Conservation (phyloP, 257 asterid genomes). For the Oldenlandia corymbosa region DNA sequence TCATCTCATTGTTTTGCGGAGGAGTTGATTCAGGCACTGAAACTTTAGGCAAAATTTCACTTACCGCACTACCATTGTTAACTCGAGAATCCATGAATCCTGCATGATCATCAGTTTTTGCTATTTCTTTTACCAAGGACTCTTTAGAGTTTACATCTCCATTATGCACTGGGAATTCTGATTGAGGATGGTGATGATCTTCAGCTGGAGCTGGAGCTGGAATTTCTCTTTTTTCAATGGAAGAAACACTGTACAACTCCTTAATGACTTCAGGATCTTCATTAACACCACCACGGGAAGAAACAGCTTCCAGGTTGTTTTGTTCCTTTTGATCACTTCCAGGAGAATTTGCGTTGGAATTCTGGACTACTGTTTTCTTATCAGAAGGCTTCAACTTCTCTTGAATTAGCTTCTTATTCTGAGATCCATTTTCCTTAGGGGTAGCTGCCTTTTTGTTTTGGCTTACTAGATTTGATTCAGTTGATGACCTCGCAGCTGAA, state of each 20-base stretch:
- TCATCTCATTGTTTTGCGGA: constrained; percentile 35
- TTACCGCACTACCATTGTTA: constrained; percentile 20
- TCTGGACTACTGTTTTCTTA: constrained; percentile 21
- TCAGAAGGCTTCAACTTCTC: constrained; percentile 28
- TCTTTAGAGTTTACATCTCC: constrained; percentile 8
- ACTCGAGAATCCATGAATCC: constrained; percentile 9
- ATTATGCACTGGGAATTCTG: constrained; percentile 6
- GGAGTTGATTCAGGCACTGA: constrained; percentile 40
- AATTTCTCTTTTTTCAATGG: constrained; percentile 29
- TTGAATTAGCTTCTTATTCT: constrained; percentile 21
- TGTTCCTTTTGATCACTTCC: constrained; percentile 16
- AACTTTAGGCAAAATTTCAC: constrained; percentile 33
- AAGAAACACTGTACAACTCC: constrained; percentile 34
- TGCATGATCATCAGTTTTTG: constrained; percentile 15
- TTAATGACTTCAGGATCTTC: constrained; percentile 33
- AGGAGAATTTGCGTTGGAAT: constrained; percentile 20
- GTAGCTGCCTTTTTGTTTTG: constrained; percentile 35
- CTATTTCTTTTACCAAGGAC: constrained; percentile 8
- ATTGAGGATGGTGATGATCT: constrained; percentile 18
- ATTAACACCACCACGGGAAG: background rate
- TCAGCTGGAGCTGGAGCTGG: constrained; percentile 10
- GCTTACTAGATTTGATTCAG: constrained; percentile 27
- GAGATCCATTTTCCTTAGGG: constrained; percentile 30
- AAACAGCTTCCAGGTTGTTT: constrained; percentile 17
- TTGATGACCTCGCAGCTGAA: constrained; percentile 42